Evolutionary conservation across 257 asterid genomes (phyloP).

Genomic region (Petunia axillaris): DNA sequence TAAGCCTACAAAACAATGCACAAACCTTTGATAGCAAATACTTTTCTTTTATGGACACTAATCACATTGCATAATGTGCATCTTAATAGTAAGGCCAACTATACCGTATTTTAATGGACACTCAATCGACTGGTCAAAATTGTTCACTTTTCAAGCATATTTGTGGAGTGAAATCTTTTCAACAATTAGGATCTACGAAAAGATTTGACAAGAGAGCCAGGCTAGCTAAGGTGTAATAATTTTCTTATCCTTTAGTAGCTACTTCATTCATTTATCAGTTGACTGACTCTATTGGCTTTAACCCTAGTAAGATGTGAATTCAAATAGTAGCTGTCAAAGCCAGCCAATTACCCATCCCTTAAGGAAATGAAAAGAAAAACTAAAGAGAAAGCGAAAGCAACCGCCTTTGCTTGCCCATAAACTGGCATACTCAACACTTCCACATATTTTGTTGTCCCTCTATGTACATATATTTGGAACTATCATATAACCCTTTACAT

Average conservation of each 20-base stretch:
- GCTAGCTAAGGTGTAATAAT: not conserved
- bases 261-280: not conserved
- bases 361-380: not conserved
- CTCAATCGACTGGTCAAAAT: not conserved
- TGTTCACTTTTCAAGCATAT: not conserved
- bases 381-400: constrained; percentile 49
- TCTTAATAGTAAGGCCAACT: no score
- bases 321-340: constrained; percentile 25
- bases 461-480: not conserved
- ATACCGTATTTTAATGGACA: no score
- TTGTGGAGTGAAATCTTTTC: not conserved
- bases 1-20: no score
- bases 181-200: not conserved
- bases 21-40: no score
- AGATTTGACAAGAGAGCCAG: constrained; percentile 7
- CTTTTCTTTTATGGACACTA: no score
- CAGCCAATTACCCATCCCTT: not conserved
- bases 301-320: not conserved
- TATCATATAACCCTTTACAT: no score
- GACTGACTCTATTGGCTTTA: not conserved
- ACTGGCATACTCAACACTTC: constrained; percentile 25
- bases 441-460: not conserved
- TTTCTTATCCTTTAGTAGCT: not conserved
- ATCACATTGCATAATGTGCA: no score
- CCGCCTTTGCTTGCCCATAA: constrained; percentile 51